A percentile compares a stretch with the other conserved stretches of the same genome.
These are phyloP conservation scores for Podospora bellae-mahoneyi DNA, from an alignment of 495 filamentous ascomycete genomes.

Conservation along the genomic window DNA sequence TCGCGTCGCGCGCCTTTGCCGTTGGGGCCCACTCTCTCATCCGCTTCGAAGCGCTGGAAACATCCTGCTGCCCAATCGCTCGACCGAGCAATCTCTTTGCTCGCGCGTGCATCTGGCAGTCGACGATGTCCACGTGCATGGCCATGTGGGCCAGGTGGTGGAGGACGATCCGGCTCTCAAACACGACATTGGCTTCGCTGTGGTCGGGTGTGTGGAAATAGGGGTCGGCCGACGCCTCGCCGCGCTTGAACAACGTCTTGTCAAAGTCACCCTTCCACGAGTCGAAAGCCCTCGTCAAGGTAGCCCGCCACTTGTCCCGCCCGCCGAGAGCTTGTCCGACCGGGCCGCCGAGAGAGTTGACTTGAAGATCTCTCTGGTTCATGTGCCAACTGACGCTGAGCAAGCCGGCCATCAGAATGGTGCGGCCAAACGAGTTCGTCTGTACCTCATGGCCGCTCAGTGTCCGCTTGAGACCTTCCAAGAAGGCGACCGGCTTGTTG, in stretches of 20 bases:
- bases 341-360: slow-evolving; percentile 76
- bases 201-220: slow-evolving; percentile 45
- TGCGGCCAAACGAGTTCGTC: slow-evolving; percentile 94
- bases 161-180: slow-evolving; percentile 81
- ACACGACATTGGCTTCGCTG: slow-evolving; percentile 70
- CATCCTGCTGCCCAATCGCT: slow-evolving; percentile 77
- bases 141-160: slow-evolving; percentile 97
- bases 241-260: slow-evolving; percentile 57
- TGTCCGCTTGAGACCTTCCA: slow-evolving; percentile 88
- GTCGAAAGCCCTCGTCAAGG: slow-evolving; percentile 86
- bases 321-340: slow-evolving; percentile 76
- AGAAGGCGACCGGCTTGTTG: slow-evolving; percentile 80
- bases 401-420: slow-evolving; percentile 89
- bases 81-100: slow-evolving; percentile 81
- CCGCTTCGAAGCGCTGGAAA: slow-evolving; percentile 71
- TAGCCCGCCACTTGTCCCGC: slow-evolving; percentile 87
- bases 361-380: slow-evolving; percentile 93
- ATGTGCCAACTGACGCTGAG: slow-evolving; percentile 96
- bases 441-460: slow-evolving; percentile 81
- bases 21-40: slow-evolving; percentile 95
- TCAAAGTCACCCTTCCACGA: slow-evolving; percentile 95
- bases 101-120: slow-evolving; percentile 92
- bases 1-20: slow-evolving; percentile 86
- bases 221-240: slow-evolving; percentile 43
- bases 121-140: slow-evolving; percentile 96